Evolutionary conservation across 2,329 filamentous ascomycete genomes (phyloP).

Genomic region (Orbilia oligospora): DNA sequence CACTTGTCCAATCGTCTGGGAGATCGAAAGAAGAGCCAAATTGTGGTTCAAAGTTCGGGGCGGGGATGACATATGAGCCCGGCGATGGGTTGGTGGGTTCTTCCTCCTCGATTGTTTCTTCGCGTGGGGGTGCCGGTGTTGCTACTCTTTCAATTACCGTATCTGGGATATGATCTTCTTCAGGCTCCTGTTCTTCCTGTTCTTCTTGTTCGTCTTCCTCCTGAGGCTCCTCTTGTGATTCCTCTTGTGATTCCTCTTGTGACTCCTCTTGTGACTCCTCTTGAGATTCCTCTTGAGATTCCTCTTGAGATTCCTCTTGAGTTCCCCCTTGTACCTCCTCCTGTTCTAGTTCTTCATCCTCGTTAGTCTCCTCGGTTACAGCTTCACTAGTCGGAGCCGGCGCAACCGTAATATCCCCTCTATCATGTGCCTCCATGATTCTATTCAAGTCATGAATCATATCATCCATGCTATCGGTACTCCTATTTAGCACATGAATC

Average conservation of each 20-base stretch:
- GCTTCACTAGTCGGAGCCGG: neutral
- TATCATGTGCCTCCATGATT: slow-evolving; percentile 43
- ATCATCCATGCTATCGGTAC: slow-evolving; percentile 47
- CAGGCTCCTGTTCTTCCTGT: slow-evolving; percentile 46
- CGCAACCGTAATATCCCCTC: slow-evolving; percentile 7
- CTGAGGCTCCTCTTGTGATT: too few relatives aligned
- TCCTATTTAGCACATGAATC: slow-evolving; percentile 22
- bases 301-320: neutral
- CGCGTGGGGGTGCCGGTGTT: slow-evolving; percentile 47
- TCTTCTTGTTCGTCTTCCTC: slow-evolving; percentile 32
- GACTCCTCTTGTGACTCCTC: neutral
- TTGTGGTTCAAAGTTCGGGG: slow-evolving; percentile 53
- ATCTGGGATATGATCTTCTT: slow-evolving; percentile 55
- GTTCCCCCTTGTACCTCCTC: slow-evolving; percentile 19
- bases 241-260: slow-evolving; percentile 21
- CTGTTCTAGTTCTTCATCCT: neutral
- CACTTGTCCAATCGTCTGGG: slow-evolving; percentile 48
- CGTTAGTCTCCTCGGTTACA: slow-evolving; percentile 4
- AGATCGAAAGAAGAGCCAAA: slow-evolving; percentile 57
- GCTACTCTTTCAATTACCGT: slow-evolving; percentile 39
- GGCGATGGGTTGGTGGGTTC: slow-evolving; percentile 25
- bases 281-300: slow-evolving; percentile 16
- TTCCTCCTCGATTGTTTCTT: slow-evolving; percentile 27
- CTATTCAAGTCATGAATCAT: slow-evolving; percentile 48
- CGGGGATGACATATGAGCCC: slow-evolving; percentile 38